Conservation (phyloP, 2,329 filamentous ascomycete species). For the Fusarium secorum region DNA sequence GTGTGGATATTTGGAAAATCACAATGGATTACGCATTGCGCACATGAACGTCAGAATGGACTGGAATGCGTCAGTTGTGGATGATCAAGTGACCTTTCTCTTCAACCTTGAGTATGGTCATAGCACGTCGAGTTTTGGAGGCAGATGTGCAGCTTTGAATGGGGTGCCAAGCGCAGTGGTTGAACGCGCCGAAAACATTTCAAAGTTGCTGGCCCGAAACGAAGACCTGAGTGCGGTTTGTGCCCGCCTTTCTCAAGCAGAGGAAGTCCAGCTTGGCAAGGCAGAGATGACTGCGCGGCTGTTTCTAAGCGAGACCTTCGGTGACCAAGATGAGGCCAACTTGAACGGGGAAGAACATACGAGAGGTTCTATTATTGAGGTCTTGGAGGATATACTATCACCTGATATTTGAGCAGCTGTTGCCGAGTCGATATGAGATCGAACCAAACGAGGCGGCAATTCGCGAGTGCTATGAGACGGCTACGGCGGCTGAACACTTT, state of each 20-base stretch:
- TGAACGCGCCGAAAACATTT: conserved; percentile 77
- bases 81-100: conserved; percentile 75
- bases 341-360: not conserved
- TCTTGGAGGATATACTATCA: conserved; percentile 30
- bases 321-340: not conserved
- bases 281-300: conserved; percentile 69
- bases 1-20: conserved; percentile 61
- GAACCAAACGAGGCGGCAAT: not conserved
- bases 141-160: conserved; percentile 84
- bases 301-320: conserved; percentile 56
- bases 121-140: conserved; percentile 84
- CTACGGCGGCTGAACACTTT: not conserved
- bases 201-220: conserved; percentile 71
- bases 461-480: not conserved
- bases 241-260: conserved; percentile 68
- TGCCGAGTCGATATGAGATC: not conserved
- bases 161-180: conserved; percentile 78
- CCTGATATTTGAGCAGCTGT: not conserved
- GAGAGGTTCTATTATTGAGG: conserved; percentile 9
- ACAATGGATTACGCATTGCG: conserved; percentile 63
- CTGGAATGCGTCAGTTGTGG: conserved; percentile 54
- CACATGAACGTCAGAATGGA: conserved; percentile 78
- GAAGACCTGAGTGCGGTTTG: conserved; percentile 80
- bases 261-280: conserved; percentile 70
- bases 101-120: conserved; percentile 74